Conservation (phyloP, 1,284 basidiomycete species). For the Trichosporon sp. region DNA sequence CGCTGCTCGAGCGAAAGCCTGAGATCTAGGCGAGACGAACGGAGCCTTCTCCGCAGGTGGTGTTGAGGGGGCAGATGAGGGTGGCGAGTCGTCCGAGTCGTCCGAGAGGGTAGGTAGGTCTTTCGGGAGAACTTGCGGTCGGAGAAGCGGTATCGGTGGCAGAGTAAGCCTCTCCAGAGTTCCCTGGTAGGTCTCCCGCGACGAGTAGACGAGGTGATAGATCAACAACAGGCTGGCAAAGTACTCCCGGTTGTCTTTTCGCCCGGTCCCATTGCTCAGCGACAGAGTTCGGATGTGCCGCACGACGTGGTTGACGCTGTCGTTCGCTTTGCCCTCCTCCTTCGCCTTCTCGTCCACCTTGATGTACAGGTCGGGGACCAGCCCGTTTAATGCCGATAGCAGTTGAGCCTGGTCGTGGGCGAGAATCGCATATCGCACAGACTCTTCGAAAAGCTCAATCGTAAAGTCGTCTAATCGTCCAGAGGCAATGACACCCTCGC, state of each 20-base stretch:
- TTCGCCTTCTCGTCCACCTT: slow-evolving; percentile 17
- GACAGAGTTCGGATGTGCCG: background rate
- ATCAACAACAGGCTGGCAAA: slow-evolving; percentile 33
- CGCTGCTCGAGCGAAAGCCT: slow-evolving; percentile 12
- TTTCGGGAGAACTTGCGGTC: background rate
- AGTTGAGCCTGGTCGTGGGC: slow-evolving; percentile 38
- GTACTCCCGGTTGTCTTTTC: slow-evolving; percentile 19
- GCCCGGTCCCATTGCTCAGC: background rate
- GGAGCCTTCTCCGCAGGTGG: background rate
- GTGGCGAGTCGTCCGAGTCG: background rate
- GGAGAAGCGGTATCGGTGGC: background rate
- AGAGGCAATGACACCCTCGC: slow-evolving; percentile 45
- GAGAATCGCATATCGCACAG: slow-evolving; percentile 36
- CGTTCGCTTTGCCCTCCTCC: background rate
- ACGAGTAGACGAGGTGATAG: slow-evolving; percentile 31
- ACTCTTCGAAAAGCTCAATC: slow-evolving; percentile 43
- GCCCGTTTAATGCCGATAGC: slow-evolving; percentile 35
- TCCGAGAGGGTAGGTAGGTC: background rate
- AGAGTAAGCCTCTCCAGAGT: slow-evolving; percentile 4
- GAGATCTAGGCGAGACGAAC: background rate
- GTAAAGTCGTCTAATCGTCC: slow-evolving; percentile 40
- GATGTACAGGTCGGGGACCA: slow-evolving; percentile 39
- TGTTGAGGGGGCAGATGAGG: background rate
- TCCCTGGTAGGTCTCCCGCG: slow-evolving; percentile 5
- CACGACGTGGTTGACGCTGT: background rate